These are phyloP conservation scores for Ophiorrhiza pumila DNA, from an alignment of 257 asterid genomes.

Conservation along the genomic window DNA sequence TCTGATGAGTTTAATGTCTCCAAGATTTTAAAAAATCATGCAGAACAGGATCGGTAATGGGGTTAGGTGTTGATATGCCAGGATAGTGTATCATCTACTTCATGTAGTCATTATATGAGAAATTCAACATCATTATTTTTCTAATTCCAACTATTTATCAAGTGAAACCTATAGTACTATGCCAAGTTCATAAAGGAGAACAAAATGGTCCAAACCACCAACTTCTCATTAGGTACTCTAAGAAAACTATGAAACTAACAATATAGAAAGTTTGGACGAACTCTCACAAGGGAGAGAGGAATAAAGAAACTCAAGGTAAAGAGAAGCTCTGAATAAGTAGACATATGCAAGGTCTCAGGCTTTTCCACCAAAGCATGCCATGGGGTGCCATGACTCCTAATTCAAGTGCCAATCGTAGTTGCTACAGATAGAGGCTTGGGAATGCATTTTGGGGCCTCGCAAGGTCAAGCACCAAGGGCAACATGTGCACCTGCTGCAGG, in stretches of 20 bases:
- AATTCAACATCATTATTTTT: background rate
- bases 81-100: background rate
- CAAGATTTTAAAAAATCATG: background rate
- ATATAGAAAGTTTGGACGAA: background rate
- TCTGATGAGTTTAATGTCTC: background rate
- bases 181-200: background rate
- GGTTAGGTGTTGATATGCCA: background rate
- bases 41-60: background rate
- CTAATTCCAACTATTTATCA: background rate
- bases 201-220: background rate
- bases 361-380: background rate
- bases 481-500: background rate
- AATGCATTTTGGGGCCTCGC: background rate
- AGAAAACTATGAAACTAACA: constrained; percentile 4
- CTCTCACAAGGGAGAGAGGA: background rate
- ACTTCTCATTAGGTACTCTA: background rate
- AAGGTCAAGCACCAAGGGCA: too few species aligned
- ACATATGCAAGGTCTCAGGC: background rate
- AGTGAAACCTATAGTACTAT: background rate
- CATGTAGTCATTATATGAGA: background rate
- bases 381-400: background rate
- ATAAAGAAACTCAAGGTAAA: background rate
- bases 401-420: background rate
- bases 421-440: background rate
- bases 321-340: background rate